Percentiles rank a stretch among this genome's conserved stretches.
Conservation (phyloP, 2,329 filamentous ascomycete genomes). For the Ploettnerulaceae sp. region DNA sequence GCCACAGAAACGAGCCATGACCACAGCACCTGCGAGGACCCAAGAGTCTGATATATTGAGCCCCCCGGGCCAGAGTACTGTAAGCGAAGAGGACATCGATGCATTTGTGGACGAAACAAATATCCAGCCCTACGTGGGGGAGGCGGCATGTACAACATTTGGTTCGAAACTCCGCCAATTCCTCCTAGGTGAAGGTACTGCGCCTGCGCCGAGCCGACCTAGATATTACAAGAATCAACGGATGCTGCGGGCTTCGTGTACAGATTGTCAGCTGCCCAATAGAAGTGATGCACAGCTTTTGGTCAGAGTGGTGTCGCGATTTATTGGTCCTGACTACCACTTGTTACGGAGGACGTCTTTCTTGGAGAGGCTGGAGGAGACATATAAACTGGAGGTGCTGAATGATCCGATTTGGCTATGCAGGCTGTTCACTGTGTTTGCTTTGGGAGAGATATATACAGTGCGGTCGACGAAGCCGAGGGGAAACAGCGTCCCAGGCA, state of each 20-base stretch:
- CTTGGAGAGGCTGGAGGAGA: constrained; percentile 36
- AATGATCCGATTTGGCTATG: constrained; percentile 36
- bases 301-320: constrained; percentile 36
- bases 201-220: constrained; percentile 30
- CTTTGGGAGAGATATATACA: constrained; percentile 42
- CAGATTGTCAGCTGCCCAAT: constrained; percentile 35
- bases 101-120: constrained; percentile 33
- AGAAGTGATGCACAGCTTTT: constrained; percentile 36
- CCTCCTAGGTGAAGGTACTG: constrained; percentile 32
- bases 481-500: constrained; percentile 36
- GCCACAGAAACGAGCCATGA: constrained; percentile 15
- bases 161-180: constrained; percentile 37
- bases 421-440: constrained; percentile 42
- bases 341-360: constrained; percentile 36
- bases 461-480: constrained; percentile 33
- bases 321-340: constrained; percentile 36
- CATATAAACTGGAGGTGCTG: constrained; percentile 35
- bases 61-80: constrained; percentile 24
- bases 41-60: constrained; percentile 17
- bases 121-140: constrained; percentile 35
- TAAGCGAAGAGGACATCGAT: constrained; percentile 32
- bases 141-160: constrained; percentile 38
- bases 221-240: constrained; percentile 12
- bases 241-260: constrained; percentile 29
- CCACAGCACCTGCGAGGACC: constrained; percentile 12